phyloP scores from a whole-genome alignment of 768 basidiomycete genomes.

The Russula virescens region DNA sequence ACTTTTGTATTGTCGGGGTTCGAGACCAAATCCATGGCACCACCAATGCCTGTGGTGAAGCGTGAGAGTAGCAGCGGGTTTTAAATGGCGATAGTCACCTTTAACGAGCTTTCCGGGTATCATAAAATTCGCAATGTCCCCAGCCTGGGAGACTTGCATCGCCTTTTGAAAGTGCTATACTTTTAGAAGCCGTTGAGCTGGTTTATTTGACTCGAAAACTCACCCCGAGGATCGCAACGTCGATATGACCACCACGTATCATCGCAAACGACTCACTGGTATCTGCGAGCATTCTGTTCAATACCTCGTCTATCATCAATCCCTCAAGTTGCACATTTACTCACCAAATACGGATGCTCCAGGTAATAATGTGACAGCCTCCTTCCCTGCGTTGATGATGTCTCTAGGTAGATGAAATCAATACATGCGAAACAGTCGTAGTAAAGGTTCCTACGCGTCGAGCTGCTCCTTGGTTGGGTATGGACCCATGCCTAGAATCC shows the following conservation, averaged over 20 bases:
- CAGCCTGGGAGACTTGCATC: constrained; percentile 90
- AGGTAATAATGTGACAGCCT: constrained; percentile 87
- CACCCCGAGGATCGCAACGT: constrained; percentile 90
- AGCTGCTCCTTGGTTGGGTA: constrained; percentile 76
- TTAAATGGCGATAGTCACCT: constrained; percentile 35
- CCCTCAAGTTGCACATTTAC: constrained; percentile 27
- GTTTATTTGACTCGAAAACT: constrained; percentile 29
- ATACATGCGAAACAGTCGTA: not conserved
- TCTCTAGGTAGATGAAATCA: constrained; percentile 45
- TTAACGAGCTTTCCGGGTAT: constrained; percentile 92
- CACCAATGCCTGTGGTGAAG: constrained; percentile 67
- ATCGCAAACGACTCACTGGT: constrained; percentile 93
- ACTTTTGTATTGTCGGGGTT: constrained; percentile 95
- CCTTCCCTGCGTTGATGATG: constrained; percentile 92
- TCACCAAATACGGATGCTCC: constrained; percentile 87
- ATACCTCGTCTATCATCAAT: not conserved
- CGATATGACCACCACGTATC: constrained; percentile 95
- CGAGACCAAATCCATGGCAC: constrained; percentile 94
- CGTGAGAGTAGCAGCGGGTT: not conserved
- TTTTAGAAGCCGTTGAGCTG: constrained; percentile 3
- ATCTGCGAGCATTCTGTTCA: constrained; percentile 40
- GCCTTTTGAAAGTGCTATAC: constrained; percentile 55
- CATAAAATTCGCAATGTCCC: constrained; percentile 98
- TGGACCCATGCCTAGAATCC: constrained; percentile 86
- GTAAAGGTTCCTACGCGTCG: constrained; percentile 56